Percentiles rank a stretch among this genome's conserved stretches.
Conservation (phyloP, 768 basidiomycete species). For the Panaeolus cyanescens region DNA sequence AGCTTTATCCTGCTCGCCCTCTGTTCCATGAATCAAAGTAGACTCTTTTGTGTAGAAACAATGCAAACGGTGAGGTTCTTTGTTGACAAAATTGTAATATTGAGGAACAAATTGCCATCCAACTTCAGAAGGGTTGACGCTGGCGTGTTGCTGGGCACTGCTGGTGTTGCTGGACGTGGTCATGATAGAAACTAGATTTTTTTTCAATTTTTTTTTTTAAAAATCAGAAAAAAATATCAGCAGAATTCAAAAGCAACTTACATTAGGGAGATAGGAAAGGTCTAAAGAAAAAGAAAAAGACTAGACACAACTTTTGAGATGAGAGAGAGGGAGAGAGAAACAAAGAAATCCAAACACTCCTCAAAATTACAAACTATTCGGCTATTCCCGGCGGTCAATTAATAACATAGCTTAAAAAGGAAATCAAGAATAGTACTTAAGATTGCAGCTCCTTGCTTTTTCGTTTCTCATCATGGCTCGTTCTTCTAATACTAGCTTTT, state of each 20-base stretch:
- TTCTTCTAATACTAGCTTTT: slow-evolving; percentile 30
- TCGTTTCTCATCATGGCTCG: slow-evolving; percentile 28
- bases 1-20: slow-evolving; percentile 90
- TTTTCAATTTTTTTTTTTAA: background rate
- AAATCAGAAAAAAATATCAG: background rate
- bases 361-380: slow-evolving; percentile 27
- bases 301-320: slow-evolving; percentile 21
- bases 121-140: slow-evolving; percentile 89
- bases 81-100: slow-evolving; percentile 99
- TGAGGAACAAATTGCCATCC: slow-evolving; percentile 99
- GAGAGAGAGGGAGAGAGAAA: slow-evolving; percentile 29
- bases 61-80: slow-evolving; percentile 94
- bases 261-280: slow-evolving; percentile 27
- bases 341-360: slow-evolving; percentile 29
- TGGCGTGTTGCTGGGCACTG: slow-evolving; percentile 47
- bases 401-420: slow-evolving; percentile 5
- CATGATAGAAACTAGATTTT: slow-evolving; percentile 27
- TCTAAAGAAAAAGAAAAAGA: slow-evolving; percentile 36
- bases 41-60: slow-evolving; percentile 99
- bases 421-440: background rate
- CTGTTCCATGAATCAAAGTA: slow-evolving; percentile 95
- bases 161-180: slow-evolving; percentile 38
- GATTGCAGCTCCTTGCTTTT: slow-evolving; percentile 4
- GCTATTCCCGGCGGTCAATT: slow-evolving; percentile 21
- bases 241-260: slow-evolving; percentile 5